A percentile compares a stretch with the other conserved stretches of the same genome.
These are phyloP conservation scores for Symmetrospora coprosmae DNA, from an alignment of 768 basidiomycete species.

Conservation along the genomic window DNA sequence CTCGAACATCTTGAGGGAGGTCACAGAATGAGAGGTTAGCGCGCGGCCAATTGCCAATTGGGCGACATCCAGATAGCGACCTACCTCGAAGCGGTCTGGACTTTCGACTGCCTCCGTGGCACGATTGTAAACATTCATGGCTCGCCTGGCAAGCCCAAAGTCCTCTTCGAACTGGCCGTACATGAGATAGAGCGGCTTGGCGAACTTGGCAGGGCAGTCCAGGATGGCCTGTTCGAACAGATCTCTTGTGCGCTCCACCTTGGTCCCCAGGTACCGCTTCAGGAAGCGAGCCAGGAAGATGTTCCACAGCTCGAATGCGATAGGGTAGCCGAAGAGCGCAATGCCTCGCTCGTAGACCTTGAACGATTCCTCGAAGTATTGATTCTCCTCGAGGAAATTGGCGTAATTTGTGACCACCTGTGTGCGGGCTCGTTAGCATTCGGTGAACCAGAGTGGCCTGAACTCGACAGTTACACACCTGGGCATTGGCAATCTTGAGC, in stretches of 20 bases:
- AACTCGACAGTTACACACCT: conserved; percentile 39
- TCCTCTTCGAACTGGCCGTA: conserved; percentile 95
- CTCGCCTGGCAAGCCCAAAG: conserved; percentile 80
- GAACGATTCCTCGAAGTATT: conserved; percentile 97
- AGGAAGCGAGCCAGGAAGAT: conserved; percentile 94
- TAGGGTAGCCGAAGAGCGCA: conserved; percentile 91
- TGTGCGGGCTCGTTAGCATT: not conserved
- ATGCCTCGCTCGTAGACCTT: conserved; percentile 96
- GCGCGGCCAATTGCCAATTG: not conserved
- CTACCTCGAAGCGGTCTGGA: conserved; percentile 85
- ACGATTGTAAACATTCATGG: conserved; percentile 90
- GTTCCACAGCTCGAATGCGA: conserved; percentile 98
- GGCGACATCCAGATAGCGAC: conserved; percentile 27
- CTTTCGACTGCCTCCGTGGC: conserved; percentile 73
- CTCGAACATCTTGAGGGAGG: conserved; percentile 64
- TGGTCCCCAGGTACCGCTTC: conserved; percentile 86
- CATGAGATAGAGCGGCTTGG: conserved; percentile 88
- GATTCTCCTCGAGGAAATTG: conserved; percentile 88
- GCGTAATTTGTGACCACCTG: conserved; percentile 86
- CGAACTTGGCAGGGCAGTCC: conserved; percentile 86
- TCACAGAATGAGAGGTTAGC: not conserved
- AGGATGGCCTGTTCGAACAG: conserved; percentile 95
- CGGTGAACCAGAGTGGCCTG: too few relatives aligned
- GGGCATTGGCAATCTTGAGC: conserved; percentile 91
- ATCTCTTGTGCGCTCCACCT: conserved; percentile 89